Evolutionary conservation across 2,329 filamentous ascomycete genomes (phyloP).

Genomic region (Colletotrichum chrysophilum): DNA sequence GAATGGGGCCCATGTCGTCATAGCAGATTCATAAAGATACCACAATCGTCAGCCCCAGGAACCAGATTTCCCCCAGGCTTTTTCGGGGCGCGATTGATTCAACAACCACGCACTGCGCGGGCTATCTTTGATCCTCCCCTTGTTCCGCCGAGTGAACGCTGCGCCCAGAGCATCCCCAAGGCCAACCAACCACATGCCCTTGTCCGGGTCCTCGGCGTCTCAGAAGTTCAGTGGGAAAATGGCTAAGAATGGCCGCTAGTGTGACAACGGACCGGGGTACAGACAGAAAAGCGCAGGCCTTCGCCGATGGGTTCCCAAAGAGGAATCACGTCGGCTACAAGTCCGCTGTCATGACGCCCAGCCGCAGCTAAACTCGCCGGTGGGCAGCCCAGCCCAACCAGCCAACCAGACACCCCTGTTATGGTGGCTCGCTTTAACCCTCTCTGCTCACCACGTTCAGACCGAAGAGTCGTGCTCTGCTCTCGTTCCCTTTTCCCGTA

Average conservation of each 20-base stretch:
- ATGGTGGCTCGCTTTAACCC: background rate
- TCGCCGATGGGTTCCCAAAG: conserved; percentile 12
- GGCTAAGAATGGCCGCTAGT: background rate
- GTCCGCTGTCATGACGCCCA: background rate
- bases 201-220: background rate
- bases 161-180: background rate
- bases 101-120: background rate
- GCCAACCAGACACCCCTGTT: background rate
- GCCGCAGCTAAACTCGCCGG: background rate
- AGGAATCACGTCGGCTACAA: background rate
- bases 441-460: conserved; percentile 3
- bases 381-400: background rate
- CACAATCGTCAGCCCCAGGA: background rate
- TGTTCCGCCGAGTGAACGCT: background rate
- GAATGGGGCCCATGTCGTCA: background rate
- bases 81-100: background rate
- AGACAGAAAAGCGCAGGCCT: background rate
- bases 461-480: background rate
- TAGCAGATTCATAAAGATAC: background rate
- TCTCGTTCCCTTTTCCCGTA: background rate
- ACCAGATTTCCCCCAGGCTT: background rate
- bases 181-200: background rate
- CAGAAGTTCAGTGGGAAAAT: background rate
- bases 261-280: background rate
- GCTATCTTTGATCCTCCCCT: background rate